Evolutionary conservation across 1,139 yeast species (phyloP).

Genomic region (Nakaseomyces uthaithaninus): DNA sequence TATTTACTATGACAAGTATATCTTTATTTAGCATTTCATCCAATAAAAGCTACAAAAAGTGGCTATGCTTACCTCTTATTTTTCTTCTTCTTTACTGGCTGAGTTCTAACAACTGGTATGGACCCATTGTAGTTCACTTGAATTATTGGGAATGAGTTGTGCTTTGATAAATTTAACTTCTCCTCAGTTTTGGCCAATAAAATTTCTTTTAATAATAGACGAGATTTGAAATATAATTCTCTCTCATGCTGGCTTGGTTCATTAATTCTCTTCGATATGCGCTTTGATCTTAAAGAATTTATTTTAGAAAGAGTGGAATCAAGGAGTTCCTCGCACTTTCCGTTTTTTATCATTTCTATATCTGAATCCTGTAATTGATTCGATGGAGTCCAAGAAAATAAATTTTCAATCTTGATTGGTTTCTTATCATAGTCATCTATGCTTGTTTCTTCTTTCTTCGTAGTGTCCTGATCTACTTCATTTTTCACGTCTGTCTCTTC

Average conservation of each 20-base stretch:
- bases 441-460: conserved; percentile 5
- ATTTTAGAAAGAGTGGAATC: conserved; percentile 49
- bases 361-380: conserved; percentile 47
- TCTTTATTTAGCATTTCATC: neutral
- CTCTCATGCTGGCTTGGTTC: conserved; percentile 42
- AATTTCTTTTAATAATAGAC: conserved; percentile 43
- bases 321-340: conserved; percentile 48
- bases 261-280: conserved; percentile 38
- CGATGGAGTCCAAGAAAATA: conserved; percentile 49
- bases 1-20: conserved; percentile 6
- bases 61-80: conserved; percentile 22
- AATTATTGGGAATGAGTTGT: conserved; percentile 50
- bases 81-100: conserved; percentile 30
- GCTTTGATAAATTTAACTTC: conserved; percentile 26
- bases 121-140: conserved; percentile 71
- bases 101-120: conserved; percentile 53
- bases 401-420: conserved; percentile 39
- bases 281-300: conserved; percentile 53
- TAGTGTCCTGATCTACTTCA: conserved; percentile 22
- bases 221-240: conserved; percentile 42
- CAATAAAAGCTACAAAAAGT: neutral
- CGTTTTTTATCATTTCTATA: conserved; percentile 39
- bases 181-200: conserved; percentile 28
- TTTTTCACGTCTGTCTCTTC: conserved; percentile 1
- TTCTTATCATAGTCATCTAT: conserved; percentile 9